phyloP scores from a whole-genome alignment of 2,329 filamentous ascomycete genomes.

The Trichoderma lentiforme region DNA sequence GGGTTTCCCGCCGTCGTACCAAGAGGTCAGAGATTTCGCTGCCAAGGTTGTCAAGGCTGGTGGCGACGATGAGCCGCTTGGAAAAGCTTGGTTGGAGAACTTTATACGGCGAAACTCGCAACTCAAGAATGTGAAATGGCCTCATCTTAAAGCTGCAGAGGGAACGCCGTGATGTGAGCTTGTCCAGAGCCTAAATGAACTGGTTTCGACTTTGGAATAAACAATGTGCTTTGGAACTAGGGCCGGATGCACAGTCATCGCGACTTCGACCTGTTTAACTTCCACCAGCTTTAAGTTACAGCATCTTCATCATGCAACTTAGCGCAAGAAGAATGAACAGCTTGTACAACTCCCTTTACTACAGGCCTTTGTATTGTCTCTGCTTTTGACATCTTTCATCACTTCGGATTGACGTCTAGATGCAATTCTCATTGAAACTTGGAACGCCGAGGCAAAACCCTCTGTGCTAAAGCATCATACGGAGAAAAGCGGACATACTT shows the following conservation, averaged over 20 bases:
- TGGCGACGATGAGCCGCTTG: slow-evolving; percentile 14
- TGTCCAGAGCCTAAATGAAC: background rate
- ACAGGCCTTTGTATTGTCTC: background rate
- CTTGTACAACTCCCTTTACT: background rate
- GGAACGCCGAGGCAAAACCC: rapidly evolving
- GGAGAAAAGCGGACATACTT: no score
- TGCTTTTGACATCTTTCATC: background rate
- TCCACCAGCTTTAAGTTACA: background rate
- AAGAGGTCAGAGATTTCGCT: slow-evolving; percentile 9
- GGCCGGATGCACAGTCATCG: background rate
- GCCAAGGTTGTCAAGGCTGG: background rate
- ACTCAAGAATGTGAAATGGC: background rate
- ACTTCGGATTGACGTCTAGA: background rate
- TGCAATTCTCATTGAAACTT: background rate
- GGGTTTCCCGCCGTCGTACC: background rate
- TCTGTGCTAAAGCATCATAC: background rate
- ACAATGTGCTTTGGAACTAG: background rate
- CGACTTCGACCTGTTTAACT: background rate
- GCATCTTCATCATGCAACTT: background rate
- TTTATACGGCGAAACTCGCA: slow-evolving; percentile 16
- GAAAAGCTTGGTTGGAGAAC: slow-evolving; percentile 14
- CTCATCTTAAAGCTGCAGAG: background rate
- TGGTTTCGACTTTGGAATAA: background rate
- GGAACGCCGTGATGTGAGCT: background rate
- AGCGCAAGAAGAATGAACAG: background rate